Base-by-base conservation (phyloP, 345 rosid genomes). In the Passiflora organensis region DNA sequence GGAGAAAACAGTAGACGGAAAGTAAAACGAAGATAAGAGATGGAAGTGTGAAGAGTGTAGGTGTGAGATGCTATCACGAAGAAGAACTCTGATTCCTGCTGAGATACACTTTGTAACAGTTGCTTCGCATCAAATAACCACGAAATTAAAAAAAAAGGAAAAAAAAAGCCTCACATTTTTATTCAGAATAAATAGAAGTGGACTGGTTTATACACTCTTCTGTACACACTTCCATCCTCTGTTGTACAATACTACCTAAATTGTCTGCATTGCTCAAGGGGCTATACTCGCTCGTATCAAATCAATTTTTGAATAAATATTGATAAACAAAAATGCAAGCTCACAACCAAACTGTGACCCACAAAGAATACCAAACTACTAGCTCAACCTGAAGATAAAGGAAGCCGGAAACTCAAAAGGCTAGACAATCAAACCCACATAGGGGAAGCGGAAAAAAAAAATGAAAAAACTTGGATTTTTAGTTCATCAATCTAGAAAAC, bases 141-240 rank as follows among this genome's bases (percentile, higher is more conserved):
- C n/a, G n/a, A n/a, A n/a, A n/a, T n/a, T n/a, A 37, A 13, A 17
- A 5, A 36, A 17, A 17, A 13, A 1, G 10, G 16, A 28, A 43
- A 5, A 57, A 51, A 46, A 48, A 68, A 60, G 32, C 88, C n/a
- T n/a, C n/a, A 82, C 80, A 65, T 74, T 57, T 76, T 72, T 68
- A 67, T 75, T 72, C 48, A 60, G 61, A 43, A 58, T 56, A 77
- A 72, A 66, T 46, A 28, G 69, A 48, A 65, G 63, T 72, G 52
- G 28, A 65, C 64, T 69, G 53, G 61, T 62, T 58, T 68, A 56
- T 70, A 78, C 75, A 71, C 75, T 53, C 71, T 66, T 68, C 78
- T 84, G 73, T 84, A 79, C 86, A 84, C 76, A 71, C 74, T 62
- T 70, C 34, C 70, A 68, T 77, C 82, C 72, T 72, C 73, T 32